Evolutionary conservation across 805 yeast genomes (phyloP), one percentile per base, ranked within the genome.

Genomic region (Saccharomycopsis oosterbeekiorum): DNA sequence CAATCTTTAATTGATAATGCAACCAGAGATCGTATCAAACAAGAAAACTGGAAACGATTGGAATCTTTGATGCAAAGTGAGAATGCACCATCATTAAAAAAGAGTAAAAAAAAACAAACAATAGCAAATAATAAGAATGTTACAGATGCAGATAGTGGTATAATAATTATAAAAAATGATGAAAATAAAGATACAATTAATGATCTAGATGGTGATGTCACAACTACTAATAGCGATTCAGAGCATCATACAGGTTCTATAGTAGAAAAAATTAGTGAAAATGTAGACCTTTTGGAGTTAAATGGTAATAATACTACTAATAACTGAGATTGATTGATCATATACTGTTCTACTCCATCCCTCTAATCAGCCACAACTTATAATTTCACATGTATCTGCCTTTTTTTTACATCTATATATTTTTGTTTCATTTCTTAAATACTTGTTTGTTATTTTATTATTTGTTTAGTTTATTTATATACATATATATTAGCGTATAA

Each of bases 1-100:
- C 89, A 89, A 67, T 84, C 88, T 57, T 76, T 87, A 63, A 88
- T 84, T 68, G 91, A 86, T 66, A 89, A 86, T 70, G 81, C 81
- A 66, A 81, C 81, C 66, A 78, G 87, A 60, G 85, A 83, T 66
- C 75, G 77, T 50, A 79, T 84, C 42, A 79, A 89, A 66, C 81
- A 80, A 66, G 84, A 82, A 66, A 87, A 85, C 61, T 88, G 96
- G 96, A 80, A 78, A 65, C 78, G 80, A 66, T 77, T 88, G 59
- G 90, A 88, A 68, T 79, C 77, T 47, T 83, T 80, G 62, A 92
- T 86, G 74, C 55, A 61, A 67, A 66, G 62, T 29, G 58, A 70
- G 57, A 68, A n/a, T 2, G 41, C 24, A 4, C 4, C 51, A 43
- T n/a, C 56, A 53, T 40, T 10, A 24, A 19, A 10, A 39, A 19